Conservation (phyloP, 2,329 filamentous ascomycete genomes). For the Epichloe scottii region DNA sequence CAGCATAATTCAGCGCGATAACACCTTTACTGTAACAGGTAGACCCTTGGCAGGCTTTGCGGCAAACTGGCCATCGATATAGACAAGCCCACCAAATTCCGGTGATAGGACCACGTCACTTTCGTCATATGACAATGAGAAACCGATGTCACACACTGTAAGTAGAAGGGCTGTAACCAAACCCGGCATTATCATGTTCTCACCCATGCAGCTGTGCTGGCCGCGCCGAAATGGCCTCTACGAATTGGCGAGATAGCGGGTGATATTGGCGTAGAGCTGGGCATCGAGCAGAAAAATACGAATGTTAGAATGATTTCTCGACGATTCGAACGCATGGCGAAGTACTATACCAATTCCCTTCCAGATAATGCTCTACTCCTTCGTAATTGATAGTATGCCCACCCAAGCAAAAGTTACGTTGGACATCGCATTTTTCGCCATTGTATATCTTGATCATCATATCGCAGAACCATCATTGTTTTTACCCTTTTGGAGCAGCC, state of each 20-base stretch:
- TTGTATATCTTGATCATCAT: not conserved
- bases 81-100: not conserved
- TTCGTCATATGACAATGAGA: not conserved
- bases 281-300: not conserved
- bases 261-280: not conserved
- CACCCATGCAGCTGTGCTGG: conserved; percentile 3
- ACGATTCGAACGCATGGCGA: not conserved
- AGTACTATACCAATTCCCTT: not conserved
- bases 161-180: not conserved
- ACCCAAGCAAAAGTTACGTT: not conserved
- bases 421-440: not conserved
- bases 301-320: not conserved
- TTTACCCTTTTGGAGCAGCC: conserved; percentile 1
- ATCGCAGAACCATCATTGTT: not conserved
- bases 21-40: not conserved
- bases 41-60: conserved; percentile 2
- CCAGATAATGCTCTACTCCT: not conserved
- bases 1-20: not conserved
- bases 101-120: not conserved
- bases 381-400: not conserved
- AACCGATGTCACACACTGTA: not conserved
- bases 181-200: conserved; percentile 4
- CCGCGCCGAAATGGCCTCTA: conserved; percentile 1
- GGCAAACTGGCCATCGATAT: conserved; percentile 1
- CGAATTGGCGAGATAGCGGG: not conserved